Base-by-base conservation (phyloP, 1,139 yeast genomes). In the Candida sanyaensis region DNA sequence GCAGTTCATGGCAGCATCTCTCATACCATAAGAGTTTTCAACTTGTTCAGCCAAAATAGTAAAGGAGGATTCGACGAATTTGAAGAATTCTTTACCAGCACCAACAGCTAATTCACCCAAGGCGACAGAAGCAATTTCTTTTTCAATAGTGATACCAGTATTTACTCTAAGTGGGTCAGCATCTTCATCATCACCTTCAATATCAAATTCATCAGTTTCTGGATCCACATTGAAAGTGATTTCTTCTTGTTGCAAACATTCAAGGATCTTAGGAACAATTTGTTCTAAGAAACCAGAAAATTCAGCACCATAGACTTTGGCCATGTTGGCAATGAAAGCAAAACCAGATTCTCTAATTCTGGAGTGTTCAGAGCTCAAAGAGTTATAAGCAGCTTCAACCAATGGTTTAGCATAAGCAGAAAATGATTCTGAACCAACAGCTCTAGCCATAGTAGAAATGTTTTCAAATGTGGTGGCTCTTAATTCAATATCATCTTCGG, bases 101-200 rank as follows among this genome's bases (percentile, higher is more conserved):
- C 96, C 96, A 51, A 80, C 69, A 52, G 97, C 96, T 63, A 93
- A 80, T 62, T 93, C 97, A 42, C 91, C 86, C 59, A 93, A 74
- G 23, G 97, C 96, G 63, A 92, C 95, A 42, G 95, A 81, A n/a
- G 97, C 97, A 60, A 89, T 91, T 75, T 93, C 99, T 74, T 93
- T 93, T 74, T 93, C 99, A 61, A 89, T 87, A 55, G 97, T 90
- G 61, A 93, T 84, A 75, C 97, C 98, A 45, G 97, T 88, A 77
- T 91, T 91, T 56, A 92, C 92, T 58, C 88, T 86, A 64, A 88
- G 78, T 41, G 50, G 52, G 29, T 50, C 54, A 56, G 86, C 86
- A 60, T 85, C 84, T 51, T 80, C 83, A 55, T 85, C 66, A 46
- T 86, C 92, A 52, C 81, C 84, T 47, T 75, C 83, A 12, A 66